Evolutionary conservation across 305 asterid genomes (phyloP).

Genomic region (Fraxinus xanthoxyloides): DNA sequence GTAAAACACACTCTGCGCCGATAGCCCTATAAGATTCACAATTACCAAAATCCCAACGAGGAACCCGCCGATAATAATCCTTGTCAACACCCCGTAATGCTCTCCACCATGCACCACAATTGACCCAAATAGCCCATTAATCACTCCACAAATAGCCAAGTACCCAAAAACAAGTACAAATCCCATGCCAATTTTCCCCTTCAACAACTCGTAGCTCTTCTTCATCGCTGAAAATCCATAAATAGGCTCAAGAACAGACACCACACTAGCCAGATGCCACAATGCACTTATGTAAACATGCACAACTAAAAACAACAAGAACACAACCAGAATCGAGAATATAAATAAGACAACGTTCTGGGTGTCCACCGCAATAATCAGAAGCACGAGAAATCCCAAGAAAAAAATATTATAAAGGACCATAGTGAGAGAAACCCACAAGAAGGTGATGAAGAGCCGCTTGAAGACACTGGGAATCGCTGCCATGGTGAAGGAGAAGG

Average conservation of each 20-base stretch:
- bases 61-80: slow-evolving; percentile 62
- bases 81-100: not conserved
- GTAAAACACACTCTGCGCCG: slow-evolving; percentile 92
- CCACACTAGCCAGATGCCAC: not conserved
- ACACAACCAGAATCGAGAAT: not conserved
- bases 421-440: slow-evolving; percentile 9
- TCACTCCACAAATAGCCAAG: not conserved
- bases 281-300: not conserved
- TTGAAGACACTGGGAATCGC: not conserved
- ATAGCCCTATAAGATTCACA: slow-evolving; percentile 72
- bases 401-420: slow-evolving; percentile 12
- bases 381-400: slow-evolving; percentile 5
- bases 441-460: slow-evolving; percentile 7
- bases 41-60: slow-evolving; percentile 83
- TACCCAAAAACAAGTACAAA: not conserved
- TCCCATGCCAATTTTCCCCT: not conserved
- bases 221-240: not conserved
- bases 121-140: not conserved
- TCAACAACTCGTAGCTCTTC: not conserved
- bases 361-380: slow-evolving; percentile 2
- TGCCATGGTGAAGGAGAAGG: not conserved
- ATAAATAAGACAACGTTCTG: not conserved
- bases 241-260: not conserved
- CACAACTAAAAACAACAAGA: not conserved
- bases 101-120: not conserved